These are phyloP conservation scores for Nitzschia putrida DNA, from an alignment of 108 stramenopile species.

Conservation along the genomic window DNA sequence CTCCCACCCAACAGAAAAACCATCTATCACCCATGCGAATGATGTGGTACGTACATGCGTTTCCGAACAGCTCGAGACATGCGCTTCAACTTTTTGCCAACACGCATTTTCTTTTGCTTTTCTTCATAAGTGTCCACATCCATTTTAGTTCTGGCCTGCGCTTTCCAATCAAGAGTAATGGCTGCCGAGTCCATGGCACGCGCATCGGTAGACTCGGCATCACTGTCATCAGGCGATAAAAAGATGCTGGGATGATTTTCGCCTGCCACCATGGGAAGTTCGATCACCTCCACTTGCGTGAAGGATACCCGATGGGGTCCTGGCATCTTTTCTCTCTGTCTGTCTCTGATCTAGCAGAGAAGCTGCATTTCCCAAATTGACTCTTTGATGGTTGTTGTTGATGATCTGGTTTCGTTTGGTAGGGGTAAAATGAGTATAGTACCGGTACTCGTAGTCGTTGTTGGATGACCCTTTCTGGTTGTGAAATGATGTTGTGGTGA, in stretches of 20 bases:
- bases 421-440: no score
- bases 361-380: no score
- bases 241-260: slow-evolving; percentile 10
- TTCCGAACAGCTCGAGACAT: slow-evolving; percentile 17
- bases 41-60: slow-evolving; percentile 13
- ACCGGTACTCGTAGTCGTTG: no score
- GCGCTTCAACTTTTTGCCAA: slow-evolving; percentile 16
- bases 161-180: slow-evolving; percentile 12
- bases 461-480: no score
- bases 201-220: slow-evolving; percentile 2
- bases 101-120: slow-evolving; percentile 20
- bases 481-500: no score
- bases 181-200: slow-evolving; percentile 2
- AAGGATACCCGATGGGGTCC: not conserved
- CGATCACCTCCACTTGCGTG: slow-evolving; percentile 18
- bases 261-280: slow-evolving; percentile 16
- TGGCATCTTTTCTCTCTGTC: no score
- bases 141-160: slow-evolving; percentile 6
- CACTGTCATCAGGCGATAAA: not conserved
- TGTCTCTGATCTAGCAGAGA: no score
- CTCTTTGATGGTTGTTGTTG: no score
- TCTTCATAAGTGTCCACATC: slow-evolving; percentile 14
- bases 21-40: no score
- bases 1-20: no score
- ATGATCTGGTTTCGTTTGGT: no score